Percentiles rank a stretch among this genome's conserved stretches.
phyloP scores from a whole-genome alignment of 2,329 filamentous ascomycete species.

The Geoglossum cookeanum region DNA sequence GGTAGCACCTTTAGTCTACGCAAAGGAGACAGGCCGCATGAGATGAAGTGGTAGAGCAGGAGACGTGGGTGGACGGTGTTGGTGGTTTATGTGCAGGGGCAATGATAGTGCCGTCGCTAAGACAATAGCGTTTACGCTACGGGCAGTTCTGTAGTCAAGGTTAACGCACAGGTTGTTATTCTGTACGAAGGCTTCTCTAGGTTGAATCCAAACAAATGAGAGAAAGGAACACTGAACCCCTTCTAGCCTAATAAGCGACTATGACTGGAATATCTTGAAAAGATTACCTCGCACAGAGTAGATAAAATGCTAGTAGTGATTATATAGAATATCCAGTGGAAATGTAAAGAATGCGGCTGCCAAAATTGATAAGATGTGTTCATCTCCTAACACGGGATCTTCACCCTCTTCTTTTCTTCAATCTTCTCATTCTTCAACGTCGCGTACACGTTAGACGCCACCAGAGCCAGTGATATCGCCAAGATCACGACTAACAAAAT shows the following conservation, averaged over 20 bases:
- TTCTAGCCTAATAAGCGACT: not conserved
- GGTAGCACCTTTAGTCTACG: slow-evolving; percentile 92
- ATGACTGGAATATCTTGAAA: no score
- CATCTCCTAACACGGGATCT: not conserved
- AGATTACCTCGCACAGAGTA: not conserved
- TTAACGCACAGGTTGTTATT: not conserved
- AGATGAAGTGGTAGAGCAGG: slow-evolving; percentile 91
- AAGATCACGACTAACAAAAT: not conserved
- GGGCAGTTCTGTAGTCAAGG: not conserved
- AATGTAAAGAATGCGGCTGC: no score
- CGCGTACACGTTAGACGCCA: not conserved
- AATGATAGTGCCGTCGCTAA: not conserved
- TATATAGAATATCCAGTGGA: not conserved
- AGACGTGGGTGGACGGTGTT: not conserved
- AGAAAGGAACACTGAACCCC: not conserved
- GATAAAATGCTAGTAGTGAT: not conserved
- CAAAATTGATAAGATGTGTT: no score
- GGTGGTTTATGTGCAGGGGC: not conserved
- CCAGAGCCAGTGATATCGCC: not conserved
- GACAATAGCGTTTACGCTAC: not conserved
- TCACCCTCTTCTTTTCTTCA: not conserved
- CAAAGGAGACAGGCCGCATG: slow-evolving; percentile 98
- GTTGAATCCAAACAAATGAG: not conserved
- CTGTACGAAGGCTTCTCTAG: not conserved
- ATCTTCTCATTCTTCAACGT: not conserved